phyloP scores from a whole-genome alignment of 495 filamentous ascomycete species.

The Aspergillus nidulans region DNA sequence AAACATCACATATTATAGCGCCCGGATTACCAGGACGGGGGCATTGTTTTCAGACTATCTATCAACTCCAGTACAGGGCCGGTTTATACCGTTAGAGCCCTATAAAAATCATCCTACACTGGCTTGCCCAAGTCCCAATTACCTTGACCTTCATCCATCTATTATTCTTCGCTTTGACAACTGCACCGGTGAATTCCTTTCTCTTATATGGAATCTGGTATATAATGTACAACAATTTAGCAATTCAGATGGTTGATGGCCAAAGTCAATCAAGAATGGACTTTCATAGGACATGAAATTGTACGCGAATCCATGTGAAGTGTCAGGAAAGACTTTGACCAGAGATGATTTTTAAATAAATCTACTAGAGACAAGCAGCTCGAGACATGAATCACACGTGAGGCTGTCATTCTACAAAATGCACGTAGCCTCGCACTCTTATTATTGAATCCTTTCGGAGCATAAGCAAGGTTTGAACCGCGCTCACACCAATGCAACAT shows the following conservation, averaged over 20 bases:
- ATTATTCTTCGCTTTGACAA: neutral
- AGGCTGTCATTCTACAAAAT: neutral
- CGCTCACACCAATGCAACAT: conserved; percentile 7
- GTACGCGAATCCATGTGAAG: neutral
- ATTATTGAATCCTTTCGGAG: neutral
- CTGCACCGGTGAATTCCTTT: neutral
- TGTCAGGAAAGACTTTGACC: too few species aligned
- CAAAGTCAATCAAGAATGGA: neutral
- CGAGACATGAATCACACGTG: neutral
- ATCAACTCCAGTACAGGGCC: neutral
- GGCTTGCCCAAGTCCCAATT: neutral
- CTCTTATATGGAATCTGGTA: neutral
- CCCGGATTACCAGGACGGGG: neutral
- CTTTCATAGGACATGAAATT: neutral
- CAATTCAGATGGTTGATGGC: too few species aligned
- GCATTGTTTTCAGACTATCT: neutral
- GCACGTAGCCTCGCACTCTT: neutral
- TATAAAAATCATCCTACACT: neutral
- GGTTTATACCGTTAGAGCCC: neutral
- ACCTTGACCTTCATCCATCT: neutral
- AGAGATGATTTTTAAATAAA: too few species aligned
- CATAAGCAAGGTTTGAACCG: neutral
- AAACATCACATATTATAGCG: too few species aligned
- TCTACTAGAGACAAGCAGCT: neutral
- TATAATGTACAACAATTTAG: neutral